A percentile compares a stretch with the other conserved stretches of the same genome.
Evolutionary conservation across 2,329 filamentous ascomycete species (phyloP).

Genomic region (Clonostachys rhizophaga): DNA sequence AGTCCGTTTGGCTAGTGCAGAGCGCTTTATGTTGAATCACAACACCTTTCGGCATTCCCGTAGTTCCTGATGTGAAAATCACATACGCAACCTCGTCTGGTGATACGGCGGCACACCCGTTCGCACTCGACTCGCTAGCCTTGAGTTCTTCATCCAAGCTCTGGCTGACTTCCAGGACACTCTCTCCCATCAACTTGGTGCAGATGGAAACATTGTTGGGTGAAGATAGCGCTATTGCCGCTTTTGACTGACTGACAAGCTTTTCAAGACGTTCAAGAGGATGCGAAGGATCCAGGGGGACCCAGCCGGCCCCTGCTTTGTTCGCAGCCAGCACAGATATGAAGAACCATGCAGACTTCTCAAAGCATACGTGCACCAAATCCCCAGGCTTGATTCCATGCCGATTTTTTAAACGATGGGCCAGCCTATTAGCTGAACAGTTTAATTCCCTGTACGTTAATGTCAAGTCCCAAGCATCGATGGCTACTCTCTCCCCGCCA

Average conservation of each 20-base stretch:
- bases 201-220: background rate
- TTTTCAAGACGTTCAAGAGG: constrained; percentile 34
- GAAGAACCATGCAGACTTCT: constrained; percentile 2
- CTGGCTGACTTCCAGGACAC: background rate
- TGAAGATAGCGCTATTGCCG: constrained; percentile 15
- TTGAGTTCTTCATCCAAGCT: background rate
- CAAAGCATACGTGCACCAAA: constrained; percentile 3
- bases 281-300: constrained; percentile 3
- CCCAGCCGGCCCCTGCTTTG: constrained; percentile 3
- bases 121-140: too few relatives aligned
- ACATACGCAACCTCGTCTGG: constrained; percentile 2
- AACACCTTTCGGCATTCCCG: constrained; percentile 4
- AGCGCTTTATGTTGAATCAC: constrained; percentile 3
- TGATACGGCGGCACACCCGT: background rate
- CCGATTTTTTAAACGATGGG: background rate
- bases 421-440: background rate
- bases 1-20: background rate
- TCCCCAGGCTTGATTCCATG: background rate
- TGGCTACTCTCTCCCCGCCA: background rate
- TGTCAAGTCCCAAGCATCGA: background rate
- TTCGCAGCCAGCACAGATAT: constrained; percentile 4
- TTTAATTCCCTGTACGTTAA: background rate
- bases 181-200: background rate
- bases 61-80: constrained; percentile 5
- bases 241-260: constrained; percentile 22